Evolutionary conservation across 176 grass and related monocot genomes (phyloP), one percentile per base, ranked within the genome.

Genomic region (Lolium perenne): DNA sequence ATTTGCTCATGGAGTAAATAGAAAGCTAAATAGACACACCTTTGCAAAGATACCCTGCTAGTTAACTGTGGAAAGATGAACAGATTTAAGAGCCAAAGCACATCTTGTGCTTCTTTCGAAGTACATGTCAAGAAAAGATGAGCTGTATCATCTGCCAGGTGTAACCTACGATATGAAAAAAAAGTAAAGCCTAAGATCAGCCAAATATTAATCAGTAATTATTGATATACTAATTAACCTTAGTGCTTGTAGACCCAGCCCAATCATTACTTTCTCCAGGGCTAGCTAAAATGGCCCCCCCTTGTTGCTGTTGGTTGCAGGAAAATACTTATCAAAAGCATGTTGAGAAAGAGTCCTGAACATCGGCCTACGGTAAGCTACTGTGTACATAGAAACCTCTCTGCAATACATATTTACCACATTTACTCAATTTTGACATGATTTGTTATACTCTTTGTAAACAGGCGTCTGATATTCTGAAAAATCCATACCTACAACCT

Each of bases 321-420:
- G 84, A 99, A 99, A 97, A 16, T 77, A 60, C 85, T 99, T 71
- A 94, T 99, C 77, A 99, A 97, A 92, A 93, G 89, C 87, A 94
- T 99, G 97, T 62, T 99, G 59, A 94, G 97, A 81, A 99, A 99
- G 87, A 97, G 80, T 87, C 97, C 97, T 69, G 97, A 99, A 80
- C 91, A 99, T 88, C 90, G 97, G 17, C 97, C 97, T 46, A 99
- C 79, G 74, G 97, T 99, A 94, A 94, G 97, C 88, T 83, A 91
- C 55, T 50, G 58, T 84, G 41, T 65, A 57, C 64, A 85, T 76
- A 77, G 29, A 80, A 74, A 63, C 10, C 9, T 82, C 51, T 49
- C 15, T 82, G 21, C 59, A 38, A 74, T 82, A 40, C 38, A 2
- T 82, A 26, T 82, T 51, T 82, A 25, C 67, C 35, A 20, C 40